Base-by-base conservation (phyloP, 108 stramenopile genomes). In the Seminavis robusta region DNA sequence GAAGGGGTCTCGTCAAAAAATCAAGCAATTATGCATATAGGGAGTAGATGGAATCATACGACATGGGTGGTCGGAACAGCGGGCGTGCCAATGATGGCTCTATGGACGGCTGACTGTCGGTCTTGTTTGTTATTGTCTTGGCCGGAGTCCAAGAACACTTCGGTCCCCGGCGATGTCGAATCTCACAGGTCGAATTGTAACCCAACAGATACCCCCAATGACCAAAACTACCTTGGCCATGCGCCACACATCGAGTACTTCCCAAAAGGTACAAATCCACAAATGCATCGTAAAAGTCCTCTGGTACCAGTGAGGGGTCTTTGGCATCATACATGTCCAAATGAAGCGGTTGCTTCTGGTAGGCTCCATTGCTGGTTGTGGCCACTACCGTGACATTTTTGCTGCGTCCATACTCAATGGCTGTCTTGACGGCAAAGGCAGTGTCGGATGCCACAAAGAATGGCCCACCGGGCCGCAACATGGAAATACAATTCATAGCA, bases 371-470 rank as follows among this genome's bases (percentile, higher is more conserved):
- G 10, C 52, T 27, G 25, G 54, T 38, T 28, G 33, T 42, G 7
- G 52, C 33, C 3, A 45, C 51, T 0, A 68, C 39, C 5, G 26
- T 61, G 26, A 51, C 44, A 19, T 52, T 33, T 21, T 51, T 17
- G 33, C 41, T 13, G n/a, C 23, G 15, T 15, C 50, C 64, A 47
- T 60, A 57, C 0, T 59, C 46, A 6, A 49, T 11, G 31, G 59
- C 60, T 0, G 39, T 33, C 13, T 38, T 19, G 8, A 33, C 25
- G 17, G 58, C 65, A 24, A 52, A 20, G 15, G 48, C 24, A 11
- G 72, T 64, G 50, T 81, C 80, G 7, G 74, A 72, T 4, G 75
- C 61, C 39, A 81, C 63, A 31, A 68, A 76, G 29, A 76, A 56
- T 13, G 79, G 73, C 0, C 40, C 73, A 1, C 69, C 65, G 3